Base-by-base conservation (phyloP, 176 grass and related monocot species). In the Elaeis guineensis region DNA sequence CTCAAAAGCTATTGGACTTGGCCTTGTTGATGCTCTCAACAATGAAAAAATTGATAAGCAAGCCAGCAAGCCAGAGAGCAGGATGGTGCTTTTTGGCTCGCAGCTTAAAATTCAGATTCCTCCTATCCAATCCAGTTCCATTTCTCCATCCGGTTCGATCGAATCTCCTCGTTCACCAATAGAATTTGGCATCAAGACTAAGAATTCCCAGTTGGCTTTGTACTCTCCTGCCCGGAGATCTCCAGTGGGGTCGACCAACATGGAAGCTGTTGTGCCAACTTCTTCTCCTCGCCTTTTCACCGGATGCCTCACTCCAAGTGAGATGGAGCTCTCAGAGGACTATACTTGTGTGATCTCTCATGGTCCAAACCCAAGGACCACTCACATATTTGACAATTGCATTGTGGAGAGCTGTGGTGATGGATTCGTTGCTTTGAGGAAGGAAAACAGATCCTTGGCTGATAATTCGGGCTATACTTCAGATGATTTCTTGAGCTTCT, bases 281-380 rank as follows among this genome's bases (percentile, higher is more conserved):
- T n/a, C 14, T 54, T 22, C 28, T 17, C 25, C 64, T 0, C 7
- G 22, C 5, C 25, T 73, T 22, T 70, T 61, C 8, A 19, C 49
- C 14, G 63, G 52, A 15, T 28, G 67, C 44, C 44, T 84, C 32
- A 73, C 77, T 11, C 58, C 77, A 19, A 65, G 44, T 51, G 78
- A 77, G 50, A 78, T 85, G 71, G 81, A 82, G 61, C 72, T 73
- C n/a, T 92, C 89, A 50, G 84, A 88, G 76, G 80, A 77, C 69
- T 94, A 94, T 75, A 88, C 89, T 56, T 59, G 89, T 67, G 79
- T 94, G 50, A 88, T 88, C 53, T 69, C 72, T 4, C 84, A 83
- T 15, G 75, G 84, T n/a, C 60, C 80, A 9, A 79, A 77, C 77
- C 66, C 75, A 20, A 79, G 59, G 79, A 88, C 84, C 17, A 81